phyloP scores from a whole-genome alignment of 352 stramenopile species.

The Elongisporangium prolatum region DNA sequence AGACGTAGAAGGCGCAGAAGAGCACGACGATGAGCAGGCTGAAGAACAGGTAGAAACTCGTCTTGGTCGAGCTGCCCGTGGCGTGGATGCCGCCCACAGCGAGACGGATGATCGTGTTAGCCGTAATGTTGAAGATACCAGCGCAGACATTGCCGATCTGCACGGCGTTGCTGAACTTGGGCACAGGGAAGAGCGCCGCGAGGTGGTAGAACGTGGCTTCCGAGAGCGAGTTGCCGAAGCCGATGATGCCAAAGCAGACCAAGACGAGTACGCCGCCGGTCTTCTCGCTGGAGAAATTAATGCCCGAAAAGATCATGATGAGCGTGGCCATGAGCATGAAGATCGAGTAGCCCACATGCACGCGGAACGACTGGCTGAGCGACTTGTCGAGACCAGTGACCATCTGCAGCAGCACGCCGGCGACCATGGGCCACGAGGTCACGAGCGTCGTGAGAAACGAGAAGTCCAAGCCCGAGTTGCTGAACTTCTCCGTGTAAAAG shows the following conservation, averaged over 20 bases:
- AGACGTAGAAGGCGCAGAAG: conserved; percentile 26
- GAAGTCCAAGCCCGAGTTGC: conserved; percentile 25
- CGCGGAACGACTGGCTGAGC: conserved; percentile 20
- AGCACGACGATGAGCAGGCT: conserved; percentile 31
- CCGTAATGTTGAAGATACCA: conserved; percentile 34
- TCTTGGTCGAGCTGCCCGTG: conserved; percentile 13
- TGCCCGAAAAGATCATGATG: conserved; percentile 36
- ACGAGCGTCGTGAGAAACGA: conserved; percentile 36
- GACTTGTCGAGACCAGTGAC: conserved; percentile 30
- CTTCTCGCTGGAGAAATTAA: conserved; percentile 22
- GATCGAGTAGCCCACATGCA: conserved; percentile 27
- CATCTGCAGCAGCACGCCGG: conserved; percentile 31
- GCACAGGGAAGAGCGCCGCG: conserved; percentile 33
- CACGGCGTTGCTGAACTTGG: conserved; percentile 47
- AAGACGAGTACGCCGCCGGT: conserved; percentile 32
- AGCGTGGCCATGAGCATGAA: conserved; percentile 25
- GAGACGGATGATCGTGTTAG: conserved; percentile 29
- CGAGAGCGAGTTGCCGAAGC: conserved; percentile 33
- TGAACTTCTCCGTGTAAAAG: conserved; percentile 30
- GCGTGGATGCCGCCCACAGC: conserved; percentile 23
- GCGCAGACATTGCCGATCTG: conserved; percentile 40
- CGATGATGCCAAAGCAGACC: conserved; percentile 31
- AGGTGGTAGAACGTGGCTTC: conserved; percentile 23
- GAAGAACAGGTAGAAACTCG: conserved; percentile 51
- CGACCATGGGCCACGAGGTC: conserved; percentile 31